Conservation (phyloP, 129 eudicot species). For the Flaveria linearis region DNA sequence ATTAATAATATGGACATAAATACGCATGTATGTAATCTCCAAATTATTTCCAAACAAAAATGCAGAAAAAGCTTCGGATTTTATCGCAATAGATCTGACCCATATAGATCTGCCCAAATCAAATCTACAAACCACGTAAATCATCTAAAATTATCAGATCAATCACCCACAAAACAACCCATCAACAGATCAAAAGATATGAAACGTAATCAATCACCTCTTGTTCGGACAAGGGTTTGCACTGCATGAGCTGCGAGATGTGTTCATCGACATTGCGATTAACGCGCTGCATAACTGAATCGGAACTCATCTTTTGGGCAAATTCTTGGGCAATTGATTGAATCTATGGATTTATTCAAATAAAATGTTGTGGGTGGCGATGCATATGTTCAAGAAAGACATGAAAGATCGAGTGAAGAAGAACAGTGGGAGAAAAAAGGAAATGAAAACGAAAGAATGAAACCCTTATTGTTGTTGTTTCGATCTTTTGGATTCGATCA, state of each 20-base stretch:
- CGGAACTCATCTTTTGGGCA: conserved; percentile 57
- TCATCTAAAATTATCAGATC: not conserved
- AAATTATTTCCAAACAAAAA: conserved; percentile 12
- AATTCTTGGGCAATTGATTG: conserved; percentile 7
- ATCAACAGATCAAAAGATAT: not conserved
- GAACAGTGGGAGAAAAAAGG: conserved; percentile 20
- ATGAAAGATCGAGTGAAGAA: conserved; percentile 30
- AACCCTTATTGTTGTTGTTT: not conserved
- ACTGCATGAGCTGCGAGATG: conserved; percentile 95
- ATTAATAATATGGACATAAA: not conserved
- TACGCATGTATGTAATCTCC: no score
- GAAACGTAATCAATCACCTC: conserved; percentile 54
- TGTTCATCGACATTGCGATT: conserved; percentile 79
- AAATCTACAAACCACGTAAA: conserved; percentile 9
- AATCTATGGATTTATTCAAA: not conserved
- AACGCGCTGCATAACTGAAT: conserved; percentile 61
- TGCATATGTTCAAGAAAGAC: conserved; percentile 1
- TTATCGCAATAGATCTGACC: conserved; percentile 36
- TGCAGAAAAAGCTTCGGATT: conserved; percentile 1
- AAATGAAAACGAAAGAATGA: conserved; percentile 6
- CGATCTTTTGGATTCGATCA: conserved; percentile 22
- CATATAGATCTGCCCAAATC: conserved; percentile 33
- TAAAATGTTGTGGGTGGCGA: conserved; percentile 12
- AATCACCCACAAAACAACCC: conserved; percentile 28
- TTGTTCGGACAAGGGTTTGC: conserved; percentile 94